Evolutionary conservation across 139 green algal species (phyloP), one percentile per base, ranked within the genome.

Genomic region (Chlamydomonas urium): DNA sequence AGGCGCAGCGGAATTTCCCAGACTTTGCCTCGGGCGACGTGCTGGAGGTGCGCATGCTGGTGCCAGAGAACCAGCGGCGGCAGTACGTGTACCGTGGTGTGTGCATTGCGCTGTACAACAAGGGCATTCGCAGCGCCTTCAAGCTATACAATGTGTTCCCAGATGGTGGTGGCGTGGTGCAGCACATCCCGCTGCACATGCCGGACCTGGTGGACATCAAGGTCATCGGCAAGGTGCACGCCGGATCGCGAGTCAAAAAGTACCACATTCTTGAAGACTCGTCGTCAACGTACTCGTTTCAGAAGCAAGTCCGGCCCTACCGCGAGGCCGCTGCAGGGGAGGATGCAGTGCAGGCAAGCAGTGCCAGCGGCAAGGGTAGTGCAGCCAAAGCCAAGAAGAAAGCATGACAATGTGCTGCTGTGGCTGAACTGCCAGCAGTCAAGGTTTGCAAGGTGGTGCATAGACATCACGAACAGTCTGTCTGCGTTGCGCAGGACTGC

Each of bases 171-270:
- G 77, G 75, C 28, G 71, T 89, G 10, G 80, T 89, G 63, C 83
- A 89, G 78, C 83, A 89, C 75, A 68, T 89, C n/a, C 83, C 83
- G 5, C 45, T 89, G 57, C 82, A 89, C 75, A 89, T 89, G 83
- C 83, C 83, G 17, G 83, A 89, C 58, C 34, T 89, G 29, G 33
- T 86, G n/a, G 65, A 42, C 0, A 32, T 89, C 21, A 80, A 81
- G 47, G 83, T 73, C 31, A 47, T 73, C 29, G 47, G 67, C 33
- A 24, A 48, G 23, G 47, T 58, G 23, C 63, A 56, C 5, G 26
- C 24, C 8, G 63, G 37, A 14, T 57, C 63, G 29, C 37, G 63
- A 17, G 24, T 57, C 6, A 71, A 71, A 34, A 56, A 59, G 38
- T 71, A 59, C 35, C 38, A 71, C 38, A 8, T 71, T 4, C 37